Conservation (phyloP, 345 rosid genomes). For the Aquilaria malaccensis region DNA sequence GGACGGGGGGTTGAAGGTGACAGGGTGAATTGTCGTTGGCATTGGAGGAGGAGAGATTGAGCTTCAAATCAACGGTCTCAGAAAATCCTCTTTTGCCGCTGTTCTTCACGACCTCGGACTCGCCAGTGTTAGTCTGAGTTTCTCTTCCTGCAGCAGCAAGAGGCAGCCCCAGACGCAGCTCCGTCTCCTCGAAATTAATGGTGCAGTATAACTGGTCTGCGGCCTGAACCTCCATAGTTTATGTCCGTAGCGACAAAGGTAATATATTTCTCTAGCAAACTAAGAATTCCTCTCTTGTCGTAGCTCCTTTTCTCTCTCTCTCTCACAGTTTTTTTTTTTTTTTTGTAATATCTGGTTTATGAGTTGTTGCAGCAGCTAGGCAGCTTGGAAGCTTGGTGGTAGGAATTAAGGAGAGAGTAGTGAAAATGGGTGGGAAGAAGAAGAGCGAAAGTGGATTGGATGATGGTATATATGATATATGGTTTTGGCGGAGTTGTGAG, state of each 20-base stretch:
- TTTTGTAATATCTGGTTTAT: no score
- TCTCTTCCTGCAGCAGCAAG: slow-evolving; percentile 24
- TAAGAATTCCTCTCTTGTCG: slow-evolving; percentile 3
- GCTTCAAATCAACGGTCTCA: slow-evolving; percentile 65
- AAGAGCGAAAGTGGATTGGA: slow-evolving; percentile 15
- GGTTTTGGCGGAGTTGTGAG: slow-evolving; percentile 5
- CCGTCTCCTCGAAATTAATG: slow-evolving; percentile 89
- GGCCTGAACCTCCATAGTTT: not conserved
- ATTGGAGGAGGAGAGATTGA: slow-evolving; percentile 51
- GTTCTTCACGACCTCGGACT: slow-evolving; percentile 19
- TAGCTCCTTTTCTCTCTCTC: not conserved
- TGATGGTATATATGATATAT: slow-evolving; percentile 23
- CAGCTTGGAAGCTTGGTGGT: not conserved
- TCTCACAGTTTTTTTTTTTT: not conserved
- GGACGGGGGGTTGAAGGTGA: slow-evolving; percentile 13
- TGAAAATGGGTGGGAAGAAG: slow-evolving; percentile 17
- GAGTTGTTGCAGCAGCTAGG: not conserved
- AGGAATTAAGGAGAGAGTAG: not conserved
- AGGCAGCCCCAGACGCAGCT: slow-evolving; percentile 68
- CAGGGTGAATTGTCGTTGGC: not conserved
- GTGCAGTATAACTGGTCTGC: slow-evolving; percentile 20
- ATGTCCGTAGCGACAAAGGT: no score
- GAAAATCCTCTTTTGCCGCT: slow-evolving; percentile 63
- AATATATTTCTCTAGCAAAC: not conserved
- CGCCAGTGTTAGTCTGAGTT: not conserved